These are phyloP conservation scores for Aspergillus quadricinctus DNA, from an alignment of 2,329 filamentous ascomycete species.

Conservation along the genomic window DNA sequence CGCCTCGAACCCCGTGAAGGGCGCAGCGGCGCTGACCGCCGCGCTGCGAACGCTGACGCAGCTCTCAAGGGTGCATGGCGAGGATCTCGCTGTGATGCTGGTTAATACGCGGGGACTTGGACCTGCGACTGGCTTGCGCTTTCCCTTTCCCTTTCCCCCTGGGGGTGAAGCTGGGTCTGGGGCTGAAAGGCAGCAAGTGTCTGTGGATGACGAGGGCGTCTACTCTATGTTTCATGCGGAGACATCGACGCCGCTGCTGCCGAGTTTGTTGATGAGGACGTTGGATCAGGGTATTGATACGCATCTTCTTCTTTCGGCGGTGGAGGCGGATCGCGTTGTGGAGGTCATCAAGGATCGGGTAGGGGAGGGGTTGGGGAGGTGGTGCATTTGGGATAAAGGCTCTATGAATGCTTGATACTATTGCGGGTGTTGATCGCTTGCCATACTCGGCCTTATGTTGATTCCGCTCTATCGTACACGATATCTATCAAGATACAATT, in stretches of 20 bases:
- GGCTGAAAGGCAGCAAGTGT: too few species aligned
- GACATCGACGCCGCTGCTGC: slow-evolving; percentile 15
- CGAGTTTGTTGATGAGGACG: slow-evolving; percentile 31
- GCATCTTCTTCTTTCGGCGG: slow-evolving; percentile 34
- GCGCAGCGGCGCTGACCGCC: slow-evolving; percentile 29
- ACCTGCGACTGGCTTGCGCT: neutral
- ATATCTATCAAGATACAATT: slow-evolving; percentile 5
- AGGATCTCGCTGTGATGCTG: slow-evolving; percentile 30
- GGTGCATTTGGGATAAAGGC: slow-evolving; percentile 28
- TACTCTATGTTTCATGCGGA: slow-evolving; percentile 24
- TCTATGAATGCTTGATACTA: neutral
- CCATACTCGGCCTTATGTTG: neutral
- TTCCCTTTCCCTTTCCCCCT: too few species aligned
- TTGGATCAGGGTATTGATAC: slow-evolving; percentile 38
- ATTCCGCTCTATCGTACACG: slow-evolving; percentile 7
- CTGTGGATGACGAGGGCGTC: slow-evolving; percentile 15
- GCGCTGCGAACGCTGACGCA: slow-evolving; percentile 31
- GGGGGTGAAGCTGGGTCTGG: too few species aligned
- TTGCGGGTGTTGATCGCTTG: neutral
- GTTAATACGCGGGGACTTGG: slow-evolving; percentile 35
- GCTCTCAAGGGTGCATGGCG: slow-evolving; percentile 26
- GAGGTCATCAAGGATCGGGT: slow-evolving; percentile 40
- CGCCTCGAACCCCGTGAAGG: slow-evolving; percentile 32
- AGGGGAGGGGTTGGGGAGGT: slow-evolving; percentile 32
- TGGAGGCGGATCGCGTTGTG: slow-evolving; percentile 22